Percentiles rank a stretch among this genome's conserved stretches.
phyloP scores from a whole-genome alignment of 2,329 filamentous ascomycete genomes.

The Cadophora malorum region DNA sequence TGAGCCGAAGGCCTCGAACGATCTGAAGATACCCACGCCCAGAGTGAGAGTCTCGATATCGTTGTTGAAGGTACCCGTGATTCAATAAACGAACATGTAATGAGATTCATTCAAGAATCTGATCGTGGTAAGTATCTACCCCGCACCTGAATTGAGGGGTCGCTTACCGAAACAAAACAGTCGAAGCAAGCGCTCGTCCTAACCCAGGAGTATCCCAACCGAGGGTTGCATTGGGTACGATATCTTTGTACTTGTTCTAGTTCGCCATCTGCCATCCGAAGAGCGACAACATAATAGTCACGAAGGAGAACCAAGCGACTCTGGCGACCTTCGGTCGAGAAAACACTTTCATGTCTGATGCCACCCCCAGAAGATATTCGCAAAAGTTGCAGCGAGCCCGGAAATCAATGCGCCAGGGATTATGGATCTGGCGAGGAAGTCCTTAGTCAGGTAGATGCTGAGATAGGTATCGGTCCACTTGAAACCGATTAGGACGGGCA shows the following conservation, averaged over 20 bases:
- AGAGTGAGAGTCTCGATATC: conserved; percentile 59
- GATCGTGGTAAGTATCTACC: not conserved
- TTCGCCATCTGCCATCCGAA: conserved; percentile 57
- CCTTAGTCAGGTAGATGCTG: conserved; percentile 60
- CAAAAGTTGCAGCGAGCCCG: conserved; percentile 67
- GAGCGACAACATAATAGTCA: conserved; percentile 62
- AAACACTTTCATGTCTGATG: conserved; percentile 30
- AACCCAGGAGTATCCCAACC: conserved; percentile 71
- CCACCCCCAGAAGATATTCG: conserved; percentile 66
- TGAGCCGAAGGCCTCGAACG: conserved; percentile 56
- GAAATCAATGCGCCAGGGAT: conserved; percentile 73
- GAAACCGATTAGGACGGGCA: conserved; percentile 72
- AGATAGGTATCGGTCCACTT: conserved; percentile 67
- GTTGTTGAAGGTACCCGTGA: conserved; percentile 59
- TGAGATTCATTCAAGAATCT: conserved; percentile 63
- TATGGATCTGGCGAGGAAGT: conserved; percentile 72
- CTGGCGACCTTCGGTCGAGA: conserved; percentile 44
- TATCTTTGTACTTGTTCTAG: conserved; percentile 52
- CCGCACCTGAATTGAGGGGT: not conserved
- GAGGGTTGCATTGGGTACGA: conserved; percentile 56
- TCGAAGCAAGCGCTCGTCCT: conserved; percentile 63
- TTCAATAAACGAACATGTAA: conserved; percentile 71
- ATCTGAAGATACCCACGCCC: conserved; percentile 54
- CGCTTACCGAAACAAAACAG: conserved; percentile 51
- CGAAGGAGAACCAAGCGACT: conserved; percentile 65